Conservation (phyloP, 2,329 filamentous ascomycete genomes). For the Polychaeton citri region DNA sequence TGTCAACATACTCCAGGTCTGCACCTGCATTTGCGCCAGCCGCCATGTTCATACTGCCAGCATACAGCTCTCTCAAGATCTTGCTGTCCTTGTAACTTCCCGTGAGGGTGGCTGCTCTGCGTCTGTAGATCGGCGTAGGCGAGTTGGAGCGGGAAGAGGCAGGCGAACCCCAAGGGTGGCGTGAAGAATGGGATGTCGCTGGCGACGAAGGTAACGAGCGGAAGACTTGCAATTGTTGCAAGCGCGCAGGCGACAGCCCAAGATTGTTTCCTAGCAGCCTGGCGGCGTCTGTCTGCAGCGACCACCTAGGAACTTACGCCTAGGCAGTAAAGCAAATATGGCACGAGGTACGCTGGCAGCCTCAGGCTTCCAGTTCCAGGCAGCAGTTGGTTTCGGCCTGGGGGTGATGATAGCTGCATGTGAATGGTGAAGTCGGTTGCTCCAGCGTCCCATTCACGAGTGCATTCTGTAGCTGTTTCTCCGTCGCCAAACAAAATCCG, state of each 20-base stretch:
- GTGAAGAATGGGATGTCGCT: background rate
- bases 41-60: background rate
- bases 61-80: background rate
- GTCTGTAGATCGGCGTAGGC: background rate
- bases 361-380: background rate
- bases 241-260: background rate
- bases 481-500: background rate
- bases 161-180: background rate
- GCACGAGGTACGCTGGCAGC: background rate
- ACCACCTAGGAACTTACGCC: too few species aligned
- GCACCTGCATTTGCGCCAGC: slow-evolving; percentile 33
- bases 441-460: too few species aligned
- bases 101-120: background rate
- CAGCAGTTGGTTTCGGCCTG: background rate
- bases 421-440: too few species aligned
- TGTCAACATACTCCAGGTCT: slow-evolving; percentile 65
- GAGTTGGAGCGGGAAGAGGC: background rate
- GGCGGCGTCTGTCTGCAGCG: background rate
- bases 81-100: background rate
- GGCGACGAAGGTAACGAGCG: background rate
- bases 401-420: background rate
- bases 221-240: background rate
- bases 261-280: background rate
- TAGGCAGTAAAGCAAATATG: too few species aligned
- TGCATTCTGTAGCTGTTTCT: background rate